Evolutionary conservation across 1,284 basidiomycete genomes (phyloP).

Genomic region (Cutaneotrichosporon curvatum): DNA sequence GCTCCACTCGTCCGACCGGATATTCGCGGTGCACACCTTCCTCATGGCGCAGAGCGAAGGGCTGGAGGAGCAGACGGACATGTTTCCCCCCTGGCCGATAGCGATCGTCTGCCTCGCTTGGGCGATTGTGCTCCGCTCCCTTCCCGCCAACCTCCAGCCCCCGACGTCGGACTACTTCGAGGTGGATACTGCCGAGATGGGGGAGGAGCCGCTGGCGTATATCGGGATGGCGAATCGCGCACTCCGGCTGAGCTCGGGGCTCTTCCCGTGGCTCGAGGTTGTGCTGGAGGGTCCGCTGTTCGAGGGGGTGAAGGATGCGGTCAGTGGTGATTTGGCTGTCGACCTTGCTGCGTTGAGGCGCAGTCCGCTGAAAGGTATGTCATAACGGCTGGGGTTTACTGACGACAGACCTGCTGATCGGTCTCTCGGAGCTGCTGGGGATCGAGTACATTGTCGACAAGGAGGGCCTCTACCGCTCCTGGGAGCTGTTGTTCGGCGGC

Average conservation of each 20-base stretch:
- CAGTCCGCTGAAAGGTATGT: constrained; percentile 36
- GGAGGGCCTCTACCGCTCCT: constrained; percentile 27
- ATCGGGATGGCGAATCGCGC: constrained; percentile 29
- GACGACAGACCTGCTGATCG: constrained; percentile 33
- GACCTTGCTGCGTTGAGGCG: constrained; percentile 22
- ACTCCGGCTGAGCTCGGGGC: constrained; percentile 23
- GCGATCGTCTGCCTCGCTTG: constrained; percentile 40
- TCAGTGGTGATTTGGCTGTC: constrained; percentile 11
- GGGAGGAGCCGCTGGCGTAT: constrained; percentile 17
- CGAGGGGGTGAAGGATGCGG: constrained; percentile 11
- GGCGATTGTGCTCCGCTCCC: constrained; percentile 32
- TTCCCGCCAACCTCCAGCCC: constrained; percentile 23
- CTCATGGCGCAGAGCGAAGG: constrained; percentile 28
- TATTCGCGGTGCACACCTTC: constrained; percentile 30
- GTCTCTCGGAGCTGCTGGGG: constrained; percentile 30
- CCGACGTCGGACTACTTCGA: constrained; percentile 16
- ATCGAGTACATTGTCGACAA: constrained; percentile 29
- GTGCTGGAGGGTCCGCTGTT: constrained; percentile 34
- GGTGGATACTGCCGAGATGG: constrained; percentile 16
- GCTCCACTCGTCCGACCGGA: constrained; percentile 24
- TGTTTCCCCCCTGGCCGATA: constrained; percentile 27
- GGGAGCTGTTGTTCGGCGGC: constrained; percentile 34
- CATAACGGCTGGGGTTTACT: neutral
- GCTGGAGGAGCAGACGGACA: constrained; percentile 13
- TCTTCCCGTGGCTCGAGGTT: constrained; percentile 38